Evolutionary conservation across 352 stramenopile species (phyloP).

Genomic region (Aphanomyces cochlioides): DNA sequence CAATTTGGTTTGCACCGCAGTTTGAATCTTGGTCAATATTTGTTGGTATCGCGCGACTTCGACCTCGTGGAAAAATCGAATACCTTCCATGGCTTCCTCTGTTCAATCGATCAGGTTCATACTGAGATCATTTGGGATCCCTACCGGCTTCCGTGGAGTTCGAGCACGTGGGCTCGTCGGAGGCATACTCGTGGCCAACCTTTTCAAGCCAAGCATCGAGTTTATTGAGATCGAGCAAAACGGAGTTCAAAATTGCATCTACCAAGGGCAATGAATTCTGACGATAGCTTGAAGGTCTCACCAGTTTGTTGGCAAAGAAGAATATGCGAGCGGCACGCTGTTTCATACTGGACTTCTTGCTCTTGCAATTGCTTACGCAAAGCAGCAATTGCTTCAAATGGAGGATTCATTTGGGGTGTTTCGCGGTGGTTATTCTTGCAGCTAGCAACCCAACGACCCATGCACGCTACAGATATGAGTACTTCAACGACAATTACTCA

Average conservation of each 20-base stretch:
- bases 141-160: slow-evolving; percentile 40
- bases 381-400: slow-evolving; percentile 40
- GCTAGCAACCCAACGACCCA: slow-evolving; percentile 75
- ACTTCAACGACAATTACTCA: background rate
- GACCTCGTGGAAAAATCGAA: slow-evolving; percentile 78
- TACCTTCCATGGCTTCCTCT: slow-evolving; percentile 79
- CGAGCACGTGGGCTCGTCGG: slow-evolving; percentile 41
- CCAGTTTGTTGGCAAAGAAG: slow-evolving; percentile 82
- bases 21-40: slow-evolving; percentile 59
- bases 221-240: slow-evolving; percentile 83
- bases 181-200: slow-evolving; percentile 50
- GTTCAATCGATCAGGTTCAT: too few relatives aligned
- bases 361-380: slow-evolving; percentile 65
- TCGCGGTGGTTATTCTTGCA: slow-evolving; percentile 85
- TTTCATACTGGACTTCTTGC: slow-evolving; percentile 53
- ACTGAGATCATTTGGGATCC: too few relatives aligned
- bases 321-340: slow-evolving; percentile 66
- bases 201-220: slow-evolving; percentile 79
- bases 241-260: slow-evolving; percentile 55
- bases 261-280: slow-evolving; percentile 12
- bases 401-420: slow-evolving; percentile 60
- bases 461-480: slow-evolving; percentile 38
- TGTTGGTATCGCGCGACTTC: slow-evolving; percentile 83
- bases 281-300: slow-evolving; percentile 35
- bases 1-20: slow-evolving; percentile 59